Base-by-base conservation (phyloP, 1,139 yeast genomes). In the Kodamaea ohmeri region DNA sequence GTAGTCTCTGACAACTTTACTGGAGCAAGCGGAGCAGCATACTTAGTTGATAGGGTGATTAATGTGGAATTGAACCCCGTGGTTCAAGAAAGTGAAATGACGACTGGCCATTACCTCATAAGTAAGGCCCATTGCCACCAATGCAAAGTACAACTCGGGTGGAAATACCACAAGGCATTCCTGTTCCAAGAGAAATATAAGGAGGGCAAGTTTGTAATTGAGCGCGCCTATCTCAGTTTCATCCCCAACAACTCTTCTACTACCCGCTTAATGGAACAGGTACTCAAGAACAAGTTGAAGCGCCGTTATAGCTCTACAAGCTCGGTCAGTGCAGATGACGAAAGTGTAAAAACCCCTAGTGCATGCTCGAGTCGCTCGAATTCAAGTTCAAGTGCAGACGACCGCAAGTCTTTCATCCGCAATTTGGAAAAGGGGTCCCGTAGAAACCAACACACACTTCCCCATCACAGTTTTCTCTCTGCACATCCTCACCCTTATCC, bases 121-220 rank as follows among this genome's bases (percentile, higher is more conserved):
- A 76, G 77, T 48, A 78, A 78, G 45, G 75, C 86, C 25, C 60
- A 60, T 37, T 87, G 96, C 58, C 75, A 73, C 44, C 86, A 80
- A 51, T 87, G 96, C 56, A 59, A 64, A 36, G 55, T 61, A 4
- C 67, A 68, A 34, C 61, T 87, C 25, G 96, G 96, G 7, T 87
- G 96, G 96, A 76, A 72, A 48, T 88, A 88, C 57, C 68, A 82
- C 44, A 75, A 72, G 50, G 75, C 92, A 9, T 77, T 67, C 44
- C 65, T 67, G 32, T 60, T 63, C 37, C 55, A 65, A 19, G 88
- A 87, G 58, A 65, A 68, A 43, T 87, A 87, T 58, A 87, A 88
- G 56, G 92, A 81, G 55, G 88, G 89, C 35, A 81, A 82, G 55
- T 86, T 65, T 56, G 90, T 86, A 34, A 78, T 87, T 54, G 95